Evolutionary conservation across 164 flowering plant genomes (phyloP).

Genomic region (Chloranthus sessilifolius): DNA sequence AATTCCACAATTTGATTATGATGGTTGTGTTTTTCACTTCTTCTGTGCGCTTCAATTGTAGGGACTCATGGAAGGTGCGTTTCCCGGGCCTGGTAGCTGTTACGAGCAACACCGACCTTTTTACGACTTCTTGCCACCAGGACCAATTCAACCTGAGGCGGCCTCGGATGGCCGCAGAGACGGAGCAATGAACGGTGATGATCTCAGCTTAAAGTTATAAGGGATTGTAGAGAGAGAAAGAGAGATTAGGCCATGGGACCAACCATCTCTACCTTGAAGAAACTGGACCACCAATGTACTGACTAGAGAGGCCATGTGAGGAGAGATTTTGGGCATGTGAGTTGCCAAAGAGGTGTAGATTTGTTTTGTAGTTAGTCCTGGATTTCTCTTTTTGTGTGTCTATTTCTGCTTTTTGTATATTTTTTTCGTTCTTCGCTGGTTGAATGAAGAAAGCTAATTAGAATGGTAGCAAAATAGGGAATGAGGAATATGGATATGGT

Average conservation of each 20-base stretch:
- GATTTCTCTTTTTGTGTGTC: no score
- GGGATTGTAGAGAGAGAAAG: no score
- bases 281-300: neutral
- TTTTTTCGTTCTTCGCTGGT: neutral
- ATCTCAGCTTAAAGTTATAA: slow-evolving; percentile 21
- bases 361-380: neutral
- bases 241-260: neutral
- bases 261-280: neutral
- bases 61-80: slow-evolving; percentile 12
- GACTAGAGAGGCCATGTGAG: neutral
- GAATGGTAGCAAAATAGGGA: no score
- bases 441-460: neutral
- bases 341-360: neutral
- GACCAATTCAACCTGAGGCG: neutral
- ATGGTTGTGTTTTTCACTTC: neutral
- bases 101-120: slow-evolving; percentile 4
- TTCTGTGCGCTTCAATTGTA: neutral
- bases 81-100: neutral
- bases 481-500: no score
- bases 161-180: neutral
- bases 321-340: neutral
- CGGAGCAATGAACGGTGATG: slow-evolving; percentile 8
- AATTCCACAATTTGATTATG: neutral
- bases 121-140: slow-evolving; percentile 13
- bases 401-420: no score